Conservation (phyloP, 1,284 basidiomycete genomes). For the Moesziomyces sp. region DNA sequence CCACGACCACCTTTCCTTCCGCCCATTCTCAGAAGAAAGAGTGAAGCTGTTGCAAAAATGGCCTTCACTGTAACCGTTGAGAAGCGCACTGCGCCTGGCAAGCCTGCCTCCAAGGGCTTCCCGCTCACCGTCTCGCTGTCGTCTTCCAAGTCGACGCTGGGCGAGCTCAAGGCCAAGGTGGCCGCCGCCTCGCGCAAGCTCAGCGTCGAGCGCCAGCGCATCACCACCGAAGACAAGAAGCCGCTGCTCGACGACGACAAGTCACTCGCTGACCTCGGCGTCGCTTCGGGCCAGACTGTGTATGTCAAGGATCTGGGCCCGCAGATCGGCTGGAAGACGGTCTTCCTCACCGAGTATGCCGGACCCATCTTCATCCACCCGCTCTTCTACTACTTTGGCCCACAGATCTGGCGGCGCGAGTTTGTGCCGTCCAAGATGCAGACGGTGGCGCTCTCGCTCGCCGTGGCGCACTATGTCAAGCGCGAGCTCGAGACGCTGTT, state of each 20-base stretch:
- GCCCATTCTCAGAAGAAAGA: background rate
- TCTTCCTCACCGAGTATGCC: conserved; percentile 67
- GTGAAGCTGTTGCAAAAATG: conserved; percentile 10
- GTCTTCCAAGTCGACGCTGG: conserved; percentile 46
- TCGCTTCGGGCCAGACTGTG: conserved; percentile 46
- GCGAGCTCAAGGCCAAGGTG: conserved; percentile 57
- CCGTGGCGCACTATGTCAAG: conserved; percentile 89
- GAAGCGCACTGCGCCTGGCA: conserved; percentile 46
- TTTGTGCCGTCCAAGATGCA: conserved; percentile 82
- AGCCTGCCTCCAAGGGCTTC: conserved; percentile 53
- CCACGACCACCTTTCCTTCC: conserved; percentile 4
- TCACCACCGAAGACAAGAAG: conserved; percentile 59
- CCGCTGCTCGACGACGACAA: conserved; percentile 58
- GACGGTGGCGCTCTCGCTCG: conserved; percentile 82
- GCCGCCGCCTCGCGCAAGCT: conserved; percentile 38
- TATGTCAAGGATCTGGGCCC: conserved; percentile 66
- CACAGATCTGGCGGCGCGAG: conserved; percentile 74
- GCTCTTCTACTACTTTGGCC: conserved; percentile 80
- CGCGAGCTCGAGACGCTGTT: conserved; percentile 93
- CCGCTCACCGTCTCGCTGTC: conserved; percentile 45
- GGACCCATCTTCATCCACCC: conserved; percentile 94
- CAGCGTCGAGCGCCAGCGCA: conserved; percentile 55
- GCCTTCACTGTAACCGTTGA: conserved; percentile 45
- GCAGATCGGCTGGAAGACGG: conserved; percentile 65
- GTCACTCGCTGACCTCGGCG: conserved; percentile 40